Base-by-base conservation (phyloP, 805 yeast genomes). In the Torulaspora gathmanii region DNA sequence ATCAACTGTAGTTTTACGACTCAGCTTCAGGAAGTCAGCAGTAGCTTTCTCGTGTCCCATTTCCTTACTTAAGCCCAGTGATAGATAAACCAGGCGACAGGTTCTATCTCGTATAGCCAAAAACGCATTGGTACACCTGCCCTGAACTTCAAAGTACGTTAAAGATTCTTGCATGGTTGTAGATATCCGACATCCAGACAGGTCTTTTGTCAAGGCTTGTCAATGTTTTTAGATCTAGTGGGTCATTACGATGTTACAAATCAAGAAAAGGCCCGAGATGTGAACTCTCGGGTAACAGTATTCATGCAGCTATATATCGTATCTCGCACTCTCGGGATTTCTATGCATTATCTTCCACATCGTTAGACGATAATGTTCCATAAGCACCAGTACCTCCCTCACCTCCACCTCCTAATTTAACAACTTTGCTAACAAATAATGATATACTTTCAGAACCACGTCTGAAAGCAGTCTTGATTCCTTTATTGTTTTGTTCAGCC, bases 401-500 rank as follows among this genome's bases (percentile, higher is more conserved):
- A 12, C 22, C 26, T 23, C 46, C n/a, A 20, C 42, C 39, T 15
- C 51, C 47, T 4, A 48, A 29, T 28, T 40, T 45, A n/a, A 53
- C 41, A 11, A 59, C 53, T 33, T 50, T 54, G 15, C 47, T 58
- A 41, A 67, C 57, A 5, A 69, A 54, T 4, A 69, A 59, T 2
- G 67, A 62, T 12, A 69, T 63, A 5, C 67, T 67, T 46, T 67
- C 71, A 10, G 70, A 65, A 10, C 73, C 72, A 44, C 70, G 59
- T 54, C 72, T 60, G 13, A 69, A 47, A 17, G 70, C 62, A 15
- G 70, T 53, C 17, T 43, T 42, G 19, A 56, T 39, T n/a, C 52
- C 48, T 19, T 47, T 44, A 6, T 28, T 67, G 19, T 60, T 48
- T 65, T 69, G 58, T 23, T 50, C 44, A 23, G 47, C 55, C 42